A percentile compares a stretch with the other conserved stretches of the same genome.
Evolutionary conservation across 306 rosid genomes (phyloP).

Genomic region (Citrullus colocynthis): DNA sequence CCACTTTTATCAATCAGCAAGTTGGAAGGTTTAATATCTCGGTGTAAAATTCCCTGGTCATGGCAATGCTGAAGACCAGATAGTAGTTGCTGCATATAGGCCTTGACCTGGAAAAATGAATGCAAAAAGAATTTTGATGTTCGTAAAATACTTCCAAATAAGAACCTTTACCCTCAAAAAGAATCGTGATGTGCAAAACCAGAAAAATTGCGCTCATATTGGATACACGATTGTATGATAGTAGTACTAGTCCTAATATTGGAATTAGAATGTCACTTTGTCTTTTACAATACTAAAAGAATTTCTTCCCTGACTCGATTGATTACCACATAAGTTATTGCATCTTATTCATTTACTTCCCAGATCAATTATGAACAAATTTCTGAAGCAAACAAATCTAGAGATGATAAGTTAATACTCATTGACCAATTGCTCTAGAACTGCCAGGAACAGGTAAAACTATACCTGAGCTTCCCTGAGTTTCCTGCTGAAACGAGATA

Average conservation of each 20-base stretch:
- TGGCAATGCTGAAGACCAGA: constrained; percentile 62
- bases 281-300: neutral
- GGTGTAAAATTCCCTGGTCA: constrained; percentile 49
- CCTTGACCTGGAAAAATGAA: constrained; percentile 38
- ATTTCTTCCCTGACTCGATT: neutral
- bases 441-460: neutral
- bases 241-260: neutral
- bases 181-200: neutral
- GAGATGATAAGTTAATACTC: neutral
- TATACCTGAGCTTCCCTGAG: constrained; percentile 60
- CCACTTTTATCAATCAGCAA: constrained; percentile 59
- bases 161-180: neutral
- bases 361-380: neutral
- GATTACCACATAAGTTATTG: neutral
- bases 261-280: neutral
- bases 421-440: neutral
- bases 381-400: neutral
- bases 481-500: constrained; percentile 32
- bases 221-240: neutral
- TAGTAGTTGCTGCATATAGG: constrained; percentile 69
- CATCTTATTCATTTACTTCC: neutral
- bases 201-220: neutral
- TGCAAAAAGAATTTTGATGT: neutral
- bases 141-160: neutral
- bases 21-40: constrained; percentile 67